Evolutionary conservation across 495 filamentous ascomycete species (phyloP), one percentile per base, ranked within the genome.

Genomic region (Lophium mytilinum): DNA sequence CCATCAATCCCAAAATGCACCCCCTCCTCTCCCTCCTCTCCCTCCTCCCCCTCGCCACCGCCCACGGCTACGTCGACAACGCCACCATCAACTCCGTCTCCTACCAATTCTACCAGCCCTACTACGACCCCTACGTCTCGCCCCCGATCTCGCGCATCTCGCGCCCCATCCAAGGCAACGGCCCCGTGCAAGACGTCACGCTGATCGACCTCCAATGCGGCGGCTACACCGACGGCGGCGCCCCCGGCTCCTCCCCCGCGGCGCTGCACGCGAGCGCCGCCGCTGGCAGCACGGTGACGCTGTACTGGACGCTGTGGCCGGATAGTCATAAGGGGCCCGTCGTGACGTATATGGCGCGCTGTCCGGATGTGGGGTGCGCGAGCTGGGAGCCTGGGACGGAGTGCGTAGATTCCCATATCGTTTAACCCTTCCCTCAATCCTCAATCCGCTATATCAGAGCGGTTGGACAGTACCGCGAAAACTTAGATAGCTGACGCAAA

Each of bases 111-210:
- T 72, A 71, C 35, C 66, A 73, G 61, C 72, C 72, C 3, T 79
- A 79, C 62, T 53, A 58, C 34, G 77, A 80, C 63, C 77, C 77
- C 1, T 80, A 79, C 60, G 74, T 68, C 52, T 69, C 58, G 48
- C 68, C 71, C 37, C 66, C 40, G 41, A 73, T 75, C 12, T 42
- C 68, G 15, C 60, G 76, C 2, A 72, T 79, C 64, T 75, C 75
- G 15, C 75, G 77, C 9, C 68, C 66, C 36, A 73, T 79, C 43
- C 66, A 74, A 51, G 76, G 75, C 9, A 80, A 79, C 59, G 75
- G 77, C 7, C 76, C 76, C 9, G 72, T 80, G 48, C 71, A 76
- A 50, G 74, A 79, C 53, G 52, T 76, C 3, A 73, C 71, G 9
- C 66, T 67, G 7, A 60, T 72, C 53, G 77, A 76, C 48, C 48